Evolutionary conservation across 805 yeast genomes (phyloP).

Genomic region (Schwanniomyces pseudopolymorphus): DNA sequence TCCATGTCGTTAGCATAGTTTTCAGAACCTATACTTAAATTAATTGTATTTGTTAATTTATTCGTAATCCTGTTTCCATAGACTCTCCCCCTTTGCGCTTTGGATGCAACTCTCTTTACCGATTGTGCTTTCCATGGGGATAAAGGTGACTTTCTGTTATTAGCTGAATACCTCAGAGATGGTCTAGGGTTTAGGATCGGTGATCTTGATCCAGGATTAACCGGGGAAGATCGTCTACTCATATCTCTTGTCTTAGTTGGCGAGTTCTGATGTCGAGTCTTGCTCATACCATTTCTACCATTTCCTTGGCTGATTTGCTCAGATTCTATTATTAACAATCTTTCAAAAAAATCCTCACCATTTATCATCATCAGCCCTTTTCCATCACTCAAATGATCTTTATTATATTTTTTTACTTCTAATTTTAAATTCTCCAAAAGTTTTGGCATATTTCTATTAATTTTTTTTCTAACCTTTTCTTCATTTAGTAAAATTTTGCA

Average conservation of each 20-base stretch:
- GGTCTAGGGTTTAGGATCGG: background rate
- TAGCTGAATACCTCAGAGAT: background rate
- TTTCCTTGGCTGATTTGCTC: slow-evolving; percentile 10
- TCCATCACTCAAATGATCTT: slow-evolving; percentile 18
- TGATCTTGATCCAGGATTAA: slow-evolving; percentile 2
- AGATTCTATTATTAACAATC: slow-evolving; percentile 31
- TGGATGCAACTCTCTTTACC: background rate
- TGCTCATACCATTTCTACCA: slow-evolving; percentile 3
- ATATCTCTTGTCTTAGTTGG: slow-evolving; percentile 2
- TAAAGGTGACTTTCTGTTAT: slow-evolving; percentile 3
- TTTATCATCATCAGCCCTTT: slow-evolving; percentile 33
- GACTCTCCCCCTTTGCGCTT: background rate
- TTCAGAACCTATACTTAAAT: slow-evolving; percentile 8
- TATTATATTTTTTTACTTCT: slow-evolving; percentile 51
- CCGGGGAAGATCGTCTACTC: slow-evolving; percentile 10
- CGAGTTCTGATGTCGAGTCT: background rate
- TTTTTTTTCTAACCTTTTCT: slow-evolving; percentile 68
- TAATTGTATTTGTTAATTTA: slow-evolving; percentile 11
- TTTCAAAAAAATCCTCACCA: slow-evolving; percentile 50
- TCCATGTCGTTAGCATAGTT: slow-evolving; percentile 7
- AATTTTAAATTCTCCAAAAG: slow-evolving; percentile 51
- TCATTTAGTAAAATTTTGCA: slow-evolving; percentile 79
- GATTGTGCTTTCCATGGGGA: slow-evolving; percentile 1
- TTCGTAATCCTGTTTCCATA: slow-evolving; percentile 11
- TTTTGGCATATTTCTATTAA: slow-evolving; percentile 68